These are phyloP conservation scores for Venturia aucupariae DNA, from an alignment of 2,329 filamentous ascomycete species.

Conservation along the genomic window DNA sequence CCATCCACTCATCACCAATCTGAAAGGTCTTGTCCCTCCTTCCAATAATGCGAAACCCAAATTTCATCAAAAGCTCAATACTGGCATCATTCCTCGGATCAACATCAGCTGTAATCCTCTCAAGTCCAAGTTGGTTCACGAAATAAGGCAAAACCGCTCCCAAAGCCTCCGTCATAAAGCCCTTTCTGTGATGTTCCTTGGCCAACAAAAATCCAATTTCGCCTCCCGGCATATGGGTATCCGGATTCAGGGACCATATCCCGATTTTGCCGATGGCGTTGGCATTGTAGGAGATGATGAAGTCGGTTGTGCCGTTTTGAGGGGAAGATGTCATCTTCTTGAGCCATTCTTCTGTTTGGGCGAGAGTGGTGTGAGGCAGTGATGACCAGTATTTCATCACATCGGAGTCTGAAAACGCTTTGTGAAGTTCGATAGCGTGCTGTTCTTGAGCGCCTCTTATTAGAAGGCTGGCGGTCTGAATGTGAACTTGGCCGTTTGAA, in stretches of 20 bases:
- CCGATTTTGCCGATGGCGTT: conserved; percentile 12
- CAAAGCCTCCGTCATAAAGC: conserved; percentile 8
- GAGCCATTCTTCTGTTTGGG: conserved; percentile 11
- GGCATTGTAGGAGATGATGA: conserved; percentile 2
- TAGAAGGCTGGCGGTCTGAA: not conserved
- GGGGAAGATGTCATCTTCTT: not conserved
- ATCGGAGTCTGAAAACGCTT: not conserved
- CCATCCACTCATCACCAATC: conserved; percentile 2
- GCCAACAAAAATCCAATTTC: conserved; percentile 13
- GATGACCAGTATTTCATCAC: conserved; percentile 13
- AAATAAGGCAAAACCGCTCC: conserved; percentile 4
- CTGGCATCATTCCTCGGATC: conserved; percentile 12
- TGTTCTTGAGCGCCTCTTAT: not conserved
- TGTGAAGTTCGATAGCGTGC: not conserved
- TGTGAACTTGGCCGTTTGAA: not conserved
- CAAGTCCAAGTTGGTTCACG: conserved; percentile 1
- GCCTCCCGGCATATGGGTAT: not conserved
- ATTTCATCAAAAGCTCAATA: conserved; percentile 8
- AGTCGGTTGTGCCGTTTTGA: conserved; percentile 10
- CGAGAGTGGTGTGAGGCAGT: not conserved
- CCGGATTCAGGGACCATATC: not conserved
- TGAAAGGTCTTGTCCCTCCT: conserved; percentile 11
- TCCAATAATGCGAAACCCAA: conserved; percentile 5
- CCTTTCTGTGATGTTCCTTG: conserved; percentile 8
- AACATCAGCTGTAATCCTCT: conserved; percentile 8